Evolutionary conservation across 257 asterid genomes (phyloP).

Genomic region (Solanum chiquidenum): DNA sequence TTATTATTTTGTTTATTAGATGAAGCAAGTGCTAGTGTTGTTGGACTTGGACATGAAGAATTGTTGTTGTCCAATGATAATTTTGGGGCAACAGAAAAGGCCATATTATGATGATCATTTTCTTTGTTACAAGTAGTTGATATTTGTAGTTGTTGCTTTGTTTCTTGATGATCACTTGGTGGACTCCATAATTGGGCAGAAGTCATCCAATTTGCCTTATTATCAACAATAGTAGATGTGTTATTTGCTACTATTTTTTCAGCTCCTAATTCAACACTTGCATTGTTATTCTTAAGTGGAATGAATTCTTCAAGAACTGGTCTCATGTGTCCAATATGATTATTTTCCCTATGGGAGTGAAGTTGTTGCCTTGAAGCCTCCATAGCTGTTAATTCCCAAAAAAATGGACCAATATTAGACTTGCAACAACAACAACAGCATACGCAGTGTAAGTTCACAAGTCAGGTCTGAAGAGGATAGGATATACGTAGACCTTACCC

Average conservation of each 20-base stretch:
- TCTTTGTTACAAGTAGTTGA: slow-evolving; percentile 15
- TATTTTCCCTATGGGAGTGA: slow-evolving; percentile 32
- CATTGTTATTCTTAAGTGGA: slow-evolving; percentile 35
- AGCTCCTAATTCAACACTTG: slow-evolving; percentile 5
- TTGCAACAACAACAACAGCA: background rate
- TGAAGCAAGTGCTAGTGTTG: slow-evolving; percentile 49
- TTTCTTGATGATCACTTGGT: slow-evolving; percentile 27
- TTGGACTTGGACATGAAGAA: slow-evolving; percentile 7
- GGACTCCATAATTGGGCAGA: slow-evolving; percentile 92
- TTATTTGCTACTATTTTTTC: slow-evolving; percentile 13
- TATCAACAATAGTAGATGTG: slow-evolving; percentile 15
- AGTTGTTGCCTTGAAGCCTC: slow-evolving; percentile 86
- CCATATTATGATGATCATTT: slow-evolving; percentile 22
- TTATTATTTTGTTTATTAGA: slow-evolving; percentile 32
- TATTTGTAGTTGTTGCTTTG: slow-evolving; percentile 5
- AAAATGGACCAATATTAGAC: background rate
- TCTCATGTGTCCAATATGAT: slow-evolving; percentile 21
- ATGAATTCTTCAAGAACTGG: slow-evolving; percentile 90
- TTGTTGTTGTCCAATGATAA: slow-evolving; percentile 27
- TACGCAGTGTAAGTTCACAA: background rate
- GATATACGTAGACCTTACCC: too few relatives aligned
- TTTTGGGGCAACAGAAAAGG: slow-evolving; percentile 16
- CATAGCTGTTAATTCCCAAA: slow-evolving; percentile 39
- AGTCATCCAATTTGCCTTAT: slow-evolving; percentile 92
- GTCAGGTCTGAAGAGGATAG: background rate